Conservation (phyloP, 2,329 filamentous ascomycete genomes). For the Fusarium coicis region DNA sequence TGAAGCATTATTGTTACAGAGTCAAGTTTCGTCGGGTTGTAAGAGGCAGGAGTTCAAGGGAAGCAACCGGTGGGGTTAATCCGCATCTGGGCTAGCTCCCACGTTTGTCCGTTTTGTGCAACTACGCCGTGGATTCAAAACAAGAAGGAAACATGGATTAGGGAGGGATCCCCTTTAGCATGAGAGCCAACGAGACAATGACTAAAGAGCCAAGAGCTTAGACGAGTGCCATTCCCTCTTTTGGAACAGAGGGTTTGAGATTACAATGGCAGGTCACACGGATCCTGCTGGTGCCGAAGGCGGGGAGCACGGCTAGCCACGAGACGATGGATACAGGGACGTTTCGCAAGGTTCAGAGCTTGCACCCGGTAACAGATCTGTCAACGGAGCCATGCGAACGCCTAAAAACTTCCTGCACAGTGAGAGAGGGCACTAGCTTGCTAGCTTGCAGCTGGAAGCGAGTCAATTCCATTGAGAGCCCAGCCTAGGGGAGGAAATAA, state of each 20-base stretch:
- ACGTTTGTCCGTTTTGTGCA: conserved; percentile 13
- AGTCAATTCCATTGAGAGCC: not conserved
- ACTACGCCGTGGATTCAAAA: conserved; percentile 32
- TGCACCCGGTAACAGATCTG: conserved; percentile 29
- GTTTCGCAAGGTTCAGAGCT: conserved; percentile 25
- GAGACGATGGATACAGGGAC: conserved; percentile 18
- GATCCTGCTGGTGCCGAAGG: conserved; percentile 28
- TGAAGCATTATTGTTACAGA: conserved; percentile 62
- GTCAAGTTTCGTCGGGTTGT: conserved; percentile 54
- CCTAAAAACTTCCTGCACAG: not conserved
- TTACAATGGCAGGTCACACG: conserved; percentile 35
- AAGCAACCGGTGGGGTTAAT: conserved; percentile 18
- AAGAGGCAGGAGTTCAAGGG: conserved; percentile 40
- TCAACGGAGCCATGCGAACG: conserved; percentile 15
- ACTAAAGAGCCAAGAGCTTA: conserved; percentile 1
- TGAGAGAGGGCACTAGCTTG: not conserved
- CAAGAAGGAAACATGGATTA: conserved; percentile 32
- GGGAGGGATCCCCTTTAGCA: not conserved
- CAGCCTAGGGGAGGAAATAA: no score
- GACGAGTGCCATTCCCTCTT: conserved; percentile 11
- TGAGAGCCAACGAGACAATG: not conserved
- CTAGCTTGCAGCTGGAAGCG: not conserved
- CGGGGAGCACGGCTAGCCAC: conserved; percentile 23
- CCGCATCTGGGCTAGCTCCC: conserved; percentile 12
- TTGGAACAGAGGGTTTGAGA: conserved; percentile 27